phyloP scores from a whole-genome alignment of 1,284 basidiomycete species.

The Rhodotorula sp. region DNA sequence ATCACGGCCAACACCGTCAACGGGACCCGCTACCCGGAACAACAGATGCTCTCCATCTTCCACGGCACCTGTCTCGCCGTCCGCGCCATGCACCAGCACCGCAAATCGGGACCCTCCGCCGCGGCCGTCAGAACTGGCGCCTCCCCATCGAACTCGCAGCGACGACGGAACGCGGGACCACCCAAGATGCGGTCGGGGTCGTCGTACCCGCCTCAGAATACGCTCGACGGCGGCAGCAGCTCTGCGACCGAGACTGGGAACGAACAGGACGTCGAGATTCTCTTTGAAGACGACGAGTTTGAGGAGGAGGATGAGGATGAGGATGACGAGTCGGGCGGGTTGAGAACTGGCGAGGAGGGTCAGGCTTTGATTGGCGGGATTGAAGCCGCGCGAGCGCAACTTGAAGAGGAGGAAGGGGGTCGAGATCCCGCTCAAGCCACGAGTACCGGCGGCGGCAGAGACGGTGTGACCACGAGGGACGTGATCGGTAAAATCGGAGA shows the following conservation, averaged over 20 bases:
- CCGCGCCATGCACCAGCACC: constrained; percentile 87
- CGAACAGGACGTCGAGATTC: constrained; percentile 57
- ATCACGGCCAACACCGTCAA: constrained; percentile 82
- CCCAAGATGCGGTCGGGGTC: too few relatives aligned
- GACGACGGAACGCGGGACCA: too few relatives aligned
- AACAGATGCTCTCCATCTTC: constrained; percentile 83
- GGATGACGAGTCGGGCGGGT: constrained; percentile 41
- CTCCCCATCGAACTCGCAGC: constrained; percentile 31
- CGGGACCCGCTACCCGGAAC: constrained; percentile 78
- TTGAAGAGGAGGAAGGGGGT: constrained; percentile 19
- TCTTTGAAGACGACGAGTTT: constrained; percentile 45
- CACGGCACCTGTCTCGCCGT: constrained; percentile 91
- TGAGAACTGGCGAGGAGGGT: constrained; percentile 43
- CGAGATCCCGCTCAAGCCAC: too few relatives aligned
- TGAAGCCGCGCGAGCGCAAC: constrained; percentile 25
- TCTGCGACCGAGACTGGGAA: too few relatives aligned
- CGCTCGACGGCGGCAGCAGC: too few relatives aligned
- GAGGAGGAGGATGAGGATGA: constrained; percentile 37
- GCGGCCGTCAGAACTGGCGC: constrained; percentile 36
- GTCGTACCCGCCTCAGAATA: too few relatives aligned
- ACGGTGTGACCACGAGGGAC: constrained; percentile 46
- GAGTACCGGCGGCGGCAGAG: background rate
- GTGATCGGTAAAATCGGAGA: constrained; percentile 25
- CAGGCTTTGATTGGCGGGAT: constrained; percentile 46
- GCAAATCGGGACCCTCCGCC: constrained; percentile 53